Base-by-base conservation (phyloP, 768 basidiomycete genomes). In the Boletus sp. region DNA sequence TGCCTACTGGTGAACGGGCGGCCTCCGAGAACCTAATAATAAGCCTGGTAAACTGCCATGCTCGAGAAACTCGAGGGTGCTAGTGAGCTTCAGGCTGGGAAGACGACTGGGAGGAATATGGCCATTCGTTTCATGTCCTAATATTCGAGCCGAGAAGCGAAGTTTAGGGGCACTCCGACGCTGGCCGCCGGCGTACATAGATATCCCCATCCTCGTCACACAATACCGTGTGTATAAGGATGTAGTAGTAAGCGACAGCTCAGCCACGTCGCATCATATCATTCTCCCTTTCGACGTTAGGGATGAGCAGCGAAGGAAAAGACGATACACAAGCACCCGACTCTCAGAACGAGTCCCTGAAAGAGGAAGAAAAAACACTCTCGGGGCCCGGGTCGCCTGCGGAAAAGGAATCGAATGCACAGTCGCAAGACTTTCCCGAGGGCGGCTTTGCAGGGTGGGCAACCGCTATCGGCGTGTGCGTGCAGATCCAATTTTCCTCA, bases 381-480 rank as follows among this genome's bases (percentile, higher is more conserved):
- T 39, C 27, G 7, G 46, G 11, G 9, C 30, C 39, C 8, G n/a
- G 19, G 11, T 15, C 30, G 6, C 21, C 34, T 23, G 14, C 33
- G n/a, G 19, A 38, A 9, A 23, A 48, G 39, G 41, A 43, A 27
- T 40, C 34, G 23, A 35, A 33, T 7, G 34, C 13, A 15, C 30
- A 10, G 43, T 30, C 33, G 9, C 40, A 57, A 7, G 51, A 58
- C 27, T 67, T 61, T 50, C 65, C 61, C 1, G 71, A 71, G 38
- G 70, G 71, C 21, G 68, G 71, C 1, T 53, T 66, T 35, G 50
- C 50, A 34, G 70, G 55, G 5, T 73, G 70, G 70, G 64, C 66
- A 23, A 70, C 70, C 25, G 68, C 53, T 17, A 39, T 68, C 19
- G 68, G 70, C 48, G 71, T 64, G 72, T 73, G 50, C 47, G 66